Evolutionary conservation across 192 early-diverging fungal species (phyloP).

Genomic region (Mortierella claussenii): DNA sequence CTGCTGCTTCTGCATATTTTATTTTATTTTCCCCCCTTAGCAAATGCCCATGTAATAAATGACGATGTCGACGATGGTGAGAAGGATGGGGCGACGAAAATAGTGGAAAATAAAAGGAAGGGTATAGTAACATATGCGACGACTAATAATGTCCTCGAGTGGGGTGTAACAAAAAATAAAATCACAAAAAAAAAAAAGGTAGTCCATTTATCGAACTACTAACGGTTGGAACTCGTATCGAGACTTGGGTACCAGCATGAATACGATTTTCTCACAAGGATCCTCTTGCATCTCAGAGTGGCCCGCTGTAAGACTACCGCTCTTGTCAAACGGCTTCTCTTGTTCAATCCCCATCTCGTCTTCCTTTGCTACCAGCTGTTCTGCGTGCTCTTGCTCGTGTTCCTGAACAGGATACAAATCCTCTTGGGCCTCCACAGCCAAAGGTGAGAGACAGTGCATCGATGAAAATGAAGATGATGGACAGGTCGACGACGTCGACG

Average conservation of each 20-base stretch:
- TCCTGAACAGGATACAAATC: conserved; percentile 11
- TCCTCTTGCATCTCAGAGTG: neutral
- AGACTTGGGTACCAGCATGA: conserved; percentile 38
- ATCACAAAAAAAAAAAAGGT: conserved; percentile 1
- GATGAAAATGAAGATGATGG: neutral
- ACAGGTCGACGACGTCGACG: neutral
- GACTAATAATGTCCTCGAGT: neutral
- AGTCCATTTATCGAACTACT: conserved; percentile 2
- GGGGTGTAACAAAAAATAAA: neutral
- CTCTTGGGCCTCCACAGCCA: conserved; percentile 47
- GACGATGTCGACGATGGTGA: neutral
- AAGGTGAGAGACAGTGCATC: conserved; percentile 19
- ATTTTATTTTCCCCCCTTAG: too few species aligned
- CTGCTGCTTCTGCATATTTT: too few species aligned
- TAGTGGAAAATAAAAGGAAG: neutral
- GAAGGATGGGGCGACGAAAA: neutral
- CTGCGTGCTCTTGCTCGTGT: conserved; percentile 5
- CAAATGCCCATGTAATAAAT: neutral
- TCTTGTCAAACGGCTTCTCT: neutral
- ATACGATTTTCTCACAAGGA: conserved; percentile 20
- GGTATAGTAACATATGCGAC: too few species aligned
- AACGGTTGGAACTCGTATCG: conserved; percentile 42
- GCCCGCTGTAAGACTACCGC: neutral
- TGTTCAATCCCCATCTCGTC: too few species aligned
- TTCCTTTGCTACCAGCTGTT: too few species aligned